Evolutionary conservation across 805 yeast species (phyloP).

Genomic region (Schwanniomyces yamadae): DNA sequence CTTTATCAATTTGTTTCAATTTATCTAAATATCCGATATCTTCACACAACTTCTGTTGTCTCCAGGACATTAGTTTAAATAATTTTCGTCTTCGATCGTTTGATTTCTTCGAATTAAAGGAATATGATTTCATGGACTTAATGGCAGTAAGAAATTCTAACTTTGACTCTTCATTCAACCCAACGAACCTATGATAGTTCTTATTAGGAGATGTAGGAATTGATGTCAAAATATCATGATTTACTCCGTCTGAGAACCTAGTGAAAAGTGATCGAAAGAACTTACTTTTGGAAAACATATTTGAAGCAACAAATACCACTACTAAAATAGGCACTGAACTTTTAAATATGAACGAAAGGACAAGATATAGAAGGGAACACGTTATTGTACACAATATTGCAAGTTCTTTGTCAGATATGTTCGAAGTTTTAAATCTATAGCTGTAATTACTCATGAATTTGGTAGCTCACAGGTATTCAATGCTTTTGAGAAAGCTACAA

Average conservation of each 20-base stretch:
- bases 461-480: too few relatives aligned
- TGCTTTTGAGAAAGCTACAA: too few relatives aligned
- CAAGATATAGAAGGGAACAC: conserved; percentile 18
- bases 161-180: conserved; percentile 20
- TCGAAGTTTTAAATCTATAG: conserved; percentile 10
- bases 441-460: not conserved
- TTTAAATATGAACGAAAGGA: conserved; percentile 16
- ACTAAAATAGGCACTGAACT: conserved; percentile 27
- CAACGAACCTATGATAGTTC: conserved; percentile 10
- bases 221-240: not conserved
- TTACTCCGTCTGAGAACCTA: conserved; percentile 1
- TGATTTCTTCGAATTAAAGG: conserved; percentile 36
- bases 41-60: conserved; percentile 55
- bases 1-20: conserved; percentile 47
- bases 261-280: conserved; percentile 16
- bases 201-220: conserved; percentile 1
- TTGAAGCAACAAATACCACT: conserved; percentile 29
- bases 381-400: conserved; percentile 14
- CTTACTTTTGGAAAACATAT: conserved; percentile 31
- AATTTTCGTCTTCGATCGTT: conserved; percentile 46
- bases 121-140: conserved; percentile 47
- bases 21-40: conserved; percentile 55
- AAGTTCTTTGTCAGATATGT: conserved; percentile 18
- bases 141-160: conserved; percentile 43
- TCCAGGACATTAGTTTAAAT: conserved; percentile 48